These are phyloP conservation scores for Neurospora sp. DNA, from an alignment of 495 filamentous ascomycete species.

Conservation along the genomic window DNA sequence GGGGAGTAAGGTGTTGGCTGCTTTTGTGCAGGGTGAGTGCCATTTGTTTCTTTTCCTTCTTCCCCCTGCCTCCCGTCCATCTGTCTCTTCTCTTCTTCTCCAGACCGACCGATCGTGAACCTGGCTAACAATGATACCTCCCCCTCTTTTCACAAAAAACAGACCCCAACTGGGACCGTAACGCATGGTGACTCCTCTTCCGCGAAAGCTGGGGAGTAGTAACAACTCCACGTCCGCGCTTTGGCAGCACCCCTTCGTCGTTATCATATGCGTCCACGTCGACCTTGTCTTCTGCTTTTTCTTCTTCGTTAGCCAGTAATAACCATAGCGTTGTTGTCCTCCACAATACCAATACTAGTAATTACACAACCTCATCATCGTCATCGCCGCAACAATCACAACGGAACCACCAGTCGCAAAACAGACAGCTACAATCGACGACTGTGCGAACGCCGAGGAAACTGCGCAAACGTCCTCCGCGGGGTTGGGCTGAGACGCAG, in stretches of 20 bases:
- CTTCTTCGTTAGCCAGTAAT: not conserved
- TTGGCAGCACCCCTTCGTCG: conserved; percentile 10
- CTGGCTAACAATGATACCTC: not conserved
- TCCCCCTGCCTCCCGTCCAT: not conserved
- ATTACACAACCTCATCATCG: not conserved
- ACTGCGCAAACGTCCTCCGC: conserved; percentile 37
- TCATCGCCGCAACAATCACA: conserved; percentile 12
- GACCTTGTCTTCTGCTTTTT: not conserved
- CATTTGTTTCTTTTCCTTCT: not conserved
- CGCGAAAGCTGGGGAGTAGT: not conserved
- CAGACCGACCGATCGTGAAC: not conserved
- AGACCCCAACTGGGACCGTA: conserved; percentile 73
- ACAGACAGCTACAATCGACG: not conserved
- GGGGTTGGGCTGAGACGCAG: conserved; percentile 22
- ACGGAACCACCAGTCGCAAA: not conserved
- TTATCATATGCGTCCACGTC: not conserved
- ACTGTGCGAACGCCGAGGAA: conserved; percentile 26
- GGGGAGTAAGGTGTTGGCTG: conserved; percentile 88
- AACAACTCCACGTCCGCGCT: conserved; percentile 18
- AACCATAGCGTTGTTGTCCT: not conserved
- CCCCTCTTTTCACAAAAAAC: not conserved
- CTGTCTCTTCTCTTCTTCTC: not conserved
- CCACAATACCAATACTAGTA: conserved; percentile 1
- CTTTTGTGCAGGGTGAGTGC: conserved; percentile 85
- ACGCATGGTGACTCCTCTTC: conserved; percentile 52